Evolutionary conservation across 768 basidiomycete genomes (phyloP), one percentile per base, ranked within the genome.

Genomic region (Boletales sp.): DNA sequence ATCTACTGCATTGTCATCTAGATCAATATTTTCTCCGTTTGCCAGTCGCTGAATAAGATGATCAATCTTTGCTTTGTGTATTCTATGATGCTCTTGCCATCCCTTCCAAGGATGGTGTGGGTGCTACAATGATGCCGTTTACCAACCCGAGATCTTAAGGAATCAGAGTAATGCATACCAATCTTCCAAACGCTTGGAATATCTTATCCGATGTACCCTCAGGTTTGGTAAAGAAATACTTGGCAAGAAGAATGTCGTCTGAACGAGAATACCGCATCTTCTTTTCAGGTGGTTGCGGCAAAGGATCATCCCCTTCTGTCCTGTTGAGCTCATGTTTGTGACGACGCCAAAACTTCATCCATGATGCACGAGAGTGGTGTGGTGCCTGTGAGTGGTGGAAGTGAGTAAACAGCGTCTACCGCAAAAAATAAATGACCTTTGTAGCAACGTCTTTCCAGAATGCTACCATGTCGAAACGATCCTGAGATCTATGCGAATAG

Each of bases 31-130:
- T 62, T 86, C 82, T 12, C 87, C 88, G 30, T 74, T 74, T 11
- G 62, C 61, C 17, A 92, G 64, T 56, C 77, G 74, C 51, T 81
- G 72, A 38, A 89, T 85, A 36, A 88, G 77, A 68, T 90, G 83
- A 59, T 91, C 90, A 54, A 92, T 90, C 62, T 88, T 90, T 12
- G 81, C 76, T 62, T 91, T 92, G 65, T 92, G 90, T 59, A 91
- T 90, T 38, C 90, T 80, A 64, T 91, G 85, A 63, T 92, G 90
- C 60, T 93, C 90, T 66, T 93, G 90, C 90, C 90, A 93, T 13
- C 90, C 90, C 65, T 93, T 93, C 90, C 90, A 93, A 3, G 90
- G 90, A 71, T 93, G 90, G 63, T 91, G 87, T 2, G 89, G 81
- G 66, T 91, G 78, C 90, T 93, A 59, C 15, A 54, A 49, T n/a